Evolutionary conservation across 495 filamentous ascomycete genomes (phyloP).

Genomic region (Neurospora cerealis): DNA sequence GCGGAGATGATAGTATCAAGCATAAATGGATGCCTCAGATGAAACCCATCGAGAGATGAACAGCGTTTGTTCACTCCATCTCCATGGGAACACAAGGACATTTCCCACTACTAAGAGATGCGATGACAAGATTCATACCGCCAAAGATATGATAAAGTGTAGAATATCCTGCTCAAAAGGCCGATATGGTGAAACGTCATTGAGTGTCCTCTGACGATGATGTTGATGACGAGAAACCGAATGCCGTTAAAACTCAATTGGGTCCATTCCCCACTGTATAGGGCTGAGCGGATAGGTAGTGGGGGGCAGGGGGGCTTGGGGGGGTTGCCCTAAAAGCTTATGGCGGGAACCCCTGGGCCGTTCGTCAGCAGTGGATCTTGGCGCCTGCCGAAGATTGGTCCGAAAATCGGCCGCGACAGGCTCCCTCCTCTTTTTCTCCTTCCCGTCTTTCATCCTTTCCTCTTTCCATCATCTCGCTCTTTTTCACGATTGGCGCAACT

Average conservation of each 20-base stretch:
- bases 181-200: neutral
- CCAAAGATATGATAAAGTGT: neutral
- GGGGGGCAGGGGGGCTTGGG: neutral
- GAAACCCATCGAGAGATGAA: neutral
- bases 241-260: neutral
- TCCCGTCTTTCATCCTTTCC: neutral
- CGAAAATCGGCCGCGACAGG: neutral
- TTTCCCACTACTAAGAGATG: neutral
- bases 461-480: neutral
- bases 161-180: neutral
- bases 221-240: neutral
- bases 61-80: neutral
- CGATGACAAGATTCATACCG: neutral
- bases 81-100: neutral
- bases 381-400: neutral
- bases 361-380: neutral
- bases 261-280: neutral
- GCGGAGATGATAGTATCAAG: neutral
- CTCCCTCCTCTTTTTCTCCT: neutral
- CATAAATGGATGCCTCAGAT: neutral
- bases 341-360: neutral
- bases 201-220: neutral
- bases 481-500: neutral
- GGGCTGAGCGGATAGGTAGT: neutral
- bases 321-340: neutral